phyloP scores from a whole-genome alignment of 2,329 filamentous ascomycete species.

The Ceratocystis harringtonii region DNA sequence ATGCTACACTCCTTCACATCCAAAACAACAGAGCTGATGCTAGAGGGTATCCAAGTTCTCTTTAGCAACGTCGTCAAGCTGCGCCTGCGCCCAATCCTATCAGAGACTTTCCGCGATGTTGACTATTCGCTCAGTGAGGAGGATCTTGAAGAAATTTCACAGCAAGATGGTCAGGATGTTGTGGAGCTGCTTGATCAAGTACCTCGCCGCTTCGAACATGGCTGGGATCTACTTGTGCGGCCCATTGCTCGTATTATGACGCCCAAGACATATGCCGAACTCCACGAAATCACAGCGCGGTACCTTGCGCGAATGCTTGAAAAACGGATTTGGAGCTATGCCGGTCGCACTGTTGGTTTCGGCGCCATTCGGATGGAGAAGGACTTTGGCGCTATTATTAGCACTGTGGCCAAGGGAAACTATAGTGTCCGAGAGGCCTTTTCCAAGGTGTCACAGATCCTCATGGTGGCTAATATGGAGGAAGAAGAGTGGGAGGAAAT shows the following conservation, averaged over 20 bases:
- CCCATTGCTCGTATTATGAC: constrained; percentile 79
- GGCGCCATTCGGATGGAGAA: constrained; percentile 73
- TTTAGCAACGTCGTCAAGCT: constrained; percentile 78
- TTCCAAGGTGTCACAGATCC: constrained; percentile 60
- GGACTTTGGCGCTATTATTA: constrained; percentile 63
- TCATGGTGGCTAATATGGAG: constrained; percentile 84
- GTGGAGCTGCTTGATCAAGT: constrained; percentile 50
- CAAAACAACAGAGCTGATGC: constrained; percentile 69
- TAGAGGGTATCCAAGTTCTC: constrained; percentile 70
- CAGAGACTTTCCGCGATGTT: constrained; percentile 79
- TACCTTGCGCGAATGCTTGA: constrained; percentile 70
- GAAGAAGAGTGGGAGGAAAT: constrained; percentile 88
- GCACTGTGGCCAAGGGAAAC: constrained; percentile 50
- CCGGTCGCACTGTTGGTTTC: constrained; percentile 63
- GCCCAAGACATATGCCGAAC: constrained; percentile 54
- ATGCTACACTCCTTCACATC: constrained; percentile 57
- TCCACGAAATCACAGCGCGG: constrained; percentile 57
- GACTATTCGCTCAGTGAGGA: constrained; percentile 63
- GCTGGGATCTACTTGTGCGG: constrained; percentile 73
- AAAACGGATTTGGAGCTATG: constrained; percentile 70
- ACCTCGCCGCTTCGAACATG: constrained; percentile 62
- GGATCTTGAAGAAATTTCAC: constrained; percentile 41
- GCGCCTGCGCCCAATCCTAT: constrained; percentile 67
- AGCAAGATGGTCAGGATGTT: constrained; percentile 32
- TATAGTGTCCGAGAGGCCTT: constrained; percentile 70